Evolutionary conservation across 345 rosid genomes (phyloP), one percentile per base, ranked within the genome.

Genomic region (Dimocarpus longan): DNA sequence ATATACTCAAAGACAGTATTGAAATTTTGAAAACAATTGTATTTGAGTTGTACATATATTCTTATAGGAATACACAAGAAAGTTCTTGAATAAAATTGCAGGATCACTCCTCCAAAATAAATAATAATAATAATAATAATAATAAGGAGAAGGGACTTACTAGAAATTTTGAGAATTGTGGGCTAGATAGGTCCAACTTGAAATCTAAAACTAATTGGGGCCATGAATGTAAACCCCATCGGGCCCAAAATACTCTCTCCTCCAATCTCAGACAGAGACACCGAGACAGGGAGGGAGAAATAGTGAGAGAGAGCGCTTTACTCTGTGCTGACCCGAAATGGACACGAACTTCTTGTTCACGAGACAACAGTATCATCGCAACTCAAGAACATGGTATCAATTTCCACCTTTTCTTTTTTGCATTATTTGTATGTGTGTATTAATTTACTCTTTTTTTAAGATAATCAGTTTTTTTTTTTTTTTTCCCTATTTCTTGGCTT

Each of bases 311-410:
- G 39, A 18, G 42, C 5, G 22, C 75, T 28, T 16, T 11, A 26
- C 43, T 28, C 8, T 32, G 37, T 68, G 74, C 43, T 28, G 72
- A 71, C 39, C 62, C 64, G 44, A 52, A 71, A 71, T 71, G 18
- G 40, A 54, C 10, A 52, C 10, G 16, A 71, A 52, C 44, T 71
- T 50, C 39, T 15, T 71, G 9, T 37, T 71, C 75, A 28, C 40
- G 0, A 28, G 18, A 16, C 46, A 9, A n/a, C 16, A 40, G 10
- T 46, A 68, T 68, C 21, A n/a, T 42, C 1, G 22, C 2, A 68
- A 68, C 52, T 2, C 52, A 10, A 68, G 5, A 54, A 16, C n/a
- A 16, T 15, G 59, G 59, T 54, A 54, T 54, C 59, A 5, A 54
- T 16, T 15, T 54, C n/a, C 21, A 37, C 44, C 0, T 70, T 46